phyloP scores from a whole-genome alignment of 495 filamentous ascomycete genomes.

The Neurospora sp. region DNA sequence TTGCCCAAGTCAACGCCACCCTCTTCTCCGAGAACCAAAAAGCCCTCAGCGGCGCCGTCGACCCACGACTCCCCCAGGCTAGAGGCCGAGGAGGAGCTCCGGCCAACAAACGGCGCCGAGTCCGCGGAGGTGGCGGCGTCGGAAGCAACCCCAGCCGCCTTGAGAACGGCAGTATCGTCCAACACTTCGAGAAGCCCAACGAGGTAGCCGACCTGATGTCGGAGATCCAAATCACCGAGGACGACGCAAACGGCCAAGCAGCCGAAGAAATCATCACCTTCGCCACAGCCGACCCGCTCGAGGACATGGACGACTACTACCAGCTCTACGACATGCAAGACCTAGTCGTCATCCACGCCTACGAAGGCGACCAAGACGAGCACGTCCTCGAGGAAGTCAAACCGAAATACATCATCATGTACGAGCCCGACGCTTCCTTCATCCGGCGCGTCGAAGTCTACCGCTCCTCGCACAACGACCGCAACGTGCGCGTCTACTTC shows the following conservation, averaged over 20 bases:
- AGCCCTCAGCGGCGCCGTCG: constrained; percentile 54
- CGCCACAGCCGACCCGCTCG: constrained; percentile 56
- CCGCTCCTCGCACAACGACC: constrained; percentile 80
- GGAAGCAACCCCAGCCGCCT: constrained; percentile 38
- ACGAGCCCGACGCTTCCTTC: constrained; percentile 92
- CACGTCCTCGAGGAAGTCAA: constrained; percentile 88
- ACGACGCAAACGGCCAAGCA: constrained; percentile 54
- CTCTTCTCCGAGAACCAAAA: constrained; percentile 73
- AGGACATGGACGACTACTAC: constrained; percentile 85
- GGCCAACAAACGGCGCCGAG: constrained; percentile 76
- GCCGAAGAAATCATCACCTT: constrained; percentile 54
- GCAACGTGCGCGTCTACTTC: constrained; percentile 88
- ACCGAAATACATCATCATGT: constrained; percentile 96
- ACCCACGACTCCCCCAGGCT: constrained; percentile 32
- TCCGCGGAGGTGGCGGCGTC: constrained; percentile 67
- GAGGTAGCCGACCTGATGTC: constrained; percentile 49
- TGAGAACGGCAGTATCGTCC: constrained; percentile 38
- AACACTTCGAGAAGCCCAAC: constrained; percentile 39
- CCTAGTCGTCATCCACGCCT: constrained; percentile 81
- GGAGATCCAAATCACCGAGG: constrained; percentile 67
- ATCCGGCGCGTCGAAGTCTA: constrained; percentile 93
- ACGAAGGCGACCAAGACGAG: constrained; percentile 88
- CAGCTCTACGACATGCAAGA: constrained; percentile 89
- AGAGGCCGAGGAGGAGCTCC: constrained; percentile 42
- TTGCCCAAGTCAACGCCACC: constrained; percentile 69